Evolutionary conservation across 2,329 filamentous ascomycete genomes (phyloP), one percentile per base, ranked within the genome.

Genomic region (Fusarium chuoi): DNA sequence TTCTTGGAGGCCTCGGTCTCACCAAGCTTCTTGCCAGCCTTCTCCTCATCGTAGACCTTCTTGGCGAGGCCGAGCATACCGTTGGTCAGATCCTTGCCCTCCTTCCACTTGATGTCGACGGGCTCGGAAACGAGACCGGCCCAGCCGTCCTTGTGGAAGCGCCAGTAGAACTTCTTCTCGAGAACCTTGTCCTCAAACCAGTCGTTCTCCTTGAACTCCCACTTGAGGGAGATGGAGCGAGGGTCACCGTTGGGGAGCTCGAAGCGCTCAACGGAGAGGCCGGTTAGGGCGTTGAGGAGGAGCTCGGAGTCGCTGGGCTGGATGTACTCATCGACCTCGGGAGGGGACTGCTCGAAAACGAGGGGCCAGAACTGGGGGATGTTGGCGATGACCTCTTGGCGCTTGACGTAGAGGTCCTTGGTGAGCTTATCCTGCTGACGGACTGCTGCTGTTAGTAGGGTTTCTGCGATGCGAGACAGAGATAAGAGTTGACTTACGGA

Each of bases 361-460:
- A 97, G 89, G n/a, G 94, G 88, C 96, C 96, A 98, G 90, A 98
- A 99, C 85, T 94, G 91, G 77, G 91, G 89, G 80, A 98, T 95
- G 79, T 91, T 87, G 73, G 89, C 83, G 74, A 96, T 86, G 73
- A 94, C 84, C 77, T 89, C 88, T 75, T 89, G 87, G 81, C 96
- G 94, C 84, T 93, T 93, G 78, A 89, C 87, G 86, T 94, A 98
- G 70, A 97, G 89, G 49, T 92, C 88, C 70, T 87, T 86, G 78
- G 90, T 89, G 77, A 95, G 87, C 74, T 88, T 84, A 77, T 92
- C 89, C 82, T 95, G 92, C 79, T 92, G 88, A 79, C 93, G 92
- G 79, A 95, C 93, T 95, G 79, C 24, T 26, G 17, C 30, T 51
- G 65, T 79, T 62, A 79, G 61, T n/a, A 48, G 18, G 22, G 35